Base-by-base conservation (phyloP, 2,329 filamentous ascomycete genomes). In the Colletotrichum siamense region DNA sequence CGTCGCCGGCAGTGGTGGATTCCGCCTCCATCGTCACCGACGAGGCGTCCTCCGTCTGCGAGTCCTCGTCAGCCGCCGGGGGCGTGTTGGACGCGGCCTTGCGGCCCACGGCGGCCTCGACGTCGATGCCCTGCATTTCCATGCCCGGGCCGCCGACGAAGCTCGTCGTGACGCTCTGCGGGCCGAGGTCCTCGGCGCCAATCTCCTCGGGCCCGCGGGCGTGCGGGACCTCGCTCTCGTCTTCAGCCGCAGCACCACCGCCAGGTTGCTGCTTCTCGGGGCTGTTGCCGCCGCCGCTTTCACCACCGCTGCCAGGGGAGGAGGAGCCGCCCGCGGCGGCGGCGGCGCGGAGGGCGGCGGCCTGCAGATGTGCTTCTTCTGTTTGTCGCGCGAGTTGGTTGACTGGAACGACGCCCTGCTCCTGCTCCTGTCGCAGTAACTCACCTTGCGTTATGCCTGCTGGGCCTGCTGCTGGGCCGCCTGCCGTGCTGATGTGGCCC, bases 191-290 rank as follows among this genome's bases (percentile, higher is more conserved):
- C 79, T 95, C 93, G 75, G 96, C 92, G 6, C 96, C 96, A 67
- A 99, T 94, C 79, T 95, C 90, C 34, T 95, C 92, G 0, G 97
- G 97, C 0, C 96, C 96, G 55, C 95, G 91, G 1, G 95, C 95
- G 84, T 98, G 95, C 7, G 96, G 95, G 69, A 92, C 89, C 75
- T 95, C 93, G 9, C 91, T 89, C 8, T 91, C 89, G 18, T 91
- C 89, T 34, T 86, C 84, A 49, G 87, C 84, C 71, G 89, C 82
- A 77, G 85, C 78, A n/a, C 83, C 81, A 13, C 76, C 68, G 34
- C 69, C 57, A 34, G 61, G 79, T 77, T 76, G 81, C 78, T 52
- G 71, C 66, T 63, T 71, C 73, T 72, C 72, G 68, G 72, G 68
- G 68, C 64, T 72, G 61, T 61, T 64, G 32, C 59, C 26, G 67